Conservation (phyloP, 2,329 filamentous ascomycete genomes). For the Berkeleyomyces basicola region DNA sequence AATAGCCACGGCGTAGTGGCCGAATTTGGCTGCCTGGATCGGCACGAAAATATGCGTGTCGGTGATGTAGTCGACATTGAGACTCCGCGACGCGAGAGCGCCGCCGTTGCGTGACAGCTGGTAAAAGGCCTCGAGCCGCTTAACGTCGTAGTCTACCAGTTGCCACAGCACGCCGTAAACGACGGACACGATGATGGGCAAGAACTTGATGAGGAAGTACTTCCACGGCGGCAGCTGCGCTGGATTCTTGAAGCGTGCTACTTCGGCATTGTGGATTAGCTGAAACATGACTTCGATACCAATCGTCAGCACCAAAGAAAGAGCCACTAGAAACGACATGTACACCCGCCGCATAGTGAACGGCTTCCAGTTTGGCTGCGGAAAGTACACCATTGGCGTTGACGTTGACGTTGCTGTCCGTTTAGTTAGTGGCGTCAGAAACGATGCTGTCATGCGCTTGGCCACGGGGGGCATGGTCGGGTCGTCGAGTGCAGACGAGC, state of each 20-base stretch:
- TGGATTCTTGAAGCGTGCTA: constrained; percentile 32
- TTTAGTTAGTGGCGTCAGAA: background rate
- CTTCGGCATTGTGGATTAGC: background rate
- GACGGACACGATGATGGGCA: constrained; percentile 44
- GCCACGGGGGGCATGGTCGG: background rate
- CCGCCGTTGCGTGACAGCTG: constrained; percentile 45
- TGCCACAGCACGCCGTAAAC: constrained; percentile 50
- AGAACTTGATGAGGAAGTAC: constrained; percentile 48
- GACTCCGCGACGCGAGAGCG: constrained; percentile 44
- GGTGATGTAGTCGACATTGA: constrained; percentile 61
- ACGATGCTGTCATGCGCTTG: background rate
- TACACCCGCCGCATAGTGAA: constrained; percentile 49
- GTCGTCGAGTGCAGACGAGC: background rate
- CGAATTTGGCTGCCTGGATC: constrained; percentile 41
- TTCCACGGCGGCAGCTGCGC: constrained; percentile 31
- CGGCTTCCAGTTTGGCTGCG: constrained; percentile 50
- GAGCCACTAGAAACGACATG: constrained; percentile 32
- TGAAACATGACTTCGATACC: constrained; percentile 37
- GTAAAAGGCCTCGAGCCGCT: constrained; percentile 49
- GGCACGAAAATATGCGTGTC: constrained; percentile 50
- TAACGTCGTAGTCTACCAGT: constrained; percentile 48
- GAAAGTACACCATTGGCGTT: constrained; percentile 30
- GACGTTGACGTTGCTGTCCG: constrained; percentile 15
- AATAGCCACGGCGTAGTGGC: constrained; percentile 51
- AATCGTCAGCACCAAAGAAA: constrained; percentile 36